Evolutionary conservation across 2,329 filamentous ascomycete species (phyloP).

Genomic region (Aspergillus pseudoterreus): DNA sequence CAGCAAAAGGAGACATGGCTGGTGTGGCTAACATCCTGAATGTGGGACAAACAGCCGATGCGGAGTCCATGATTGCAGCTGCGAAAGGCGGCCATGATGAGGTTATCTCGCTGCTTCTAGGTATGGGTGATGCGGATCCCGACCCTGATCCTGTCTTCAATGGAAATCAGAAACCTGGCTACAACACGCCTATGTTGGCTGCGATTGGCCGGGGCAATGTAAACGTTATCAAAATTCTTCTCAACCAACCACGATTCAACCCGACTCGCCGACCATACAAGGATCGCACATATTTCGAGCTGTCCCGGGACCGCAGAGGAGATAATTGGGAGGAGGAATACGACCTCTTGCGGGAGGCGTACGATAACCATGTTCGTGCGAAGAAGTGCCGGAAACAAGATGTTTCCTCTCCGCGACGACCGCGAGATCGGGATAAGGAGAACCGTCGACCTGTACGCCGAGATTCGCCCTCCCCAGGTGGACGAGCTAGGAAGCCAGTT

Average conservation of each 20-base stretch:
- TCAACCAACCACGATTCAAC: slow-evolving; percentile 76
- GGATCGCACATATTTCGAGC: slow-evolving; percentile 80
- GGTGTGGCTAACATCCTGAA: slow-evolving; percentile 49
- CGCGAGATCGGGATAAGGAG: slow-evolving; percentile 39
- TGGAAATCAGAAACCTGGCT: slow-evolving; percentile 57
- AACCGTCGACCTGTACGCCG: slow-evolving; percentile 29
- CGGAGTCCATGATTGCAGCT: slow-evolving; percentile 84
- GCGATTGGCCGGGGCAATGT: slow-evolving; percentile 87
- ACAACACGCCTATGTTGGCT: slow-evolving; percentile 87
- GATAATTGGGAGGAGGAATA: slow-evolving; percentile 89
- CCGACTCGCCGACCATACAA: slow-evolving; percentile 70
- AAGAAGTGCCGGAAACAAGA: slow-evolving; percentile 34
- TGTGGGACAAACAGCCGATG: slow-evolving; percentile 60
- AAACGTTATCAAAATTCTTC: slow-evolving; percentile 74
- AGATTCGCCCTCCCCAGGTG: slow-evolving; percentile 39
- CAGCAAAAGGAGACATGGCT: slow-evolving; percentile 48
- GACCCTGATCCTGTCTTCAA: slow-evolving; percentile 64
- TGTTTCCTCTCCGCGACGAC: slow-evolving; percentile 35
- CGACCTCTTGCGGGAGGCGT: slow-evolving; percentile 68
- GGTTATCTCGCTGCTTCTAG: slow-evolving; percentile 73
- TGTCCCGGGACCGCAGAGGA: slow-evolving; percentile 76
- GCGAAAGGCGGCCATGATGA: slow-evolving; percentile 88
- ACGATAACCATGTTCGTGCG: slow-evolving; percentile 34
- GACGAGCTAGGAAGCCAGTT: slow-evolving; percentile 28
- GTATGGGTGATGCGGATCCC: slow-evolving; percentile 61